Percentiles rank a stretch among this genome's conserved stretches.
These are phyloP conservation scores for Trypanosoma caninum DNA, from an alignment of 208 protist species.

Conservation along the genomic window DNA sequence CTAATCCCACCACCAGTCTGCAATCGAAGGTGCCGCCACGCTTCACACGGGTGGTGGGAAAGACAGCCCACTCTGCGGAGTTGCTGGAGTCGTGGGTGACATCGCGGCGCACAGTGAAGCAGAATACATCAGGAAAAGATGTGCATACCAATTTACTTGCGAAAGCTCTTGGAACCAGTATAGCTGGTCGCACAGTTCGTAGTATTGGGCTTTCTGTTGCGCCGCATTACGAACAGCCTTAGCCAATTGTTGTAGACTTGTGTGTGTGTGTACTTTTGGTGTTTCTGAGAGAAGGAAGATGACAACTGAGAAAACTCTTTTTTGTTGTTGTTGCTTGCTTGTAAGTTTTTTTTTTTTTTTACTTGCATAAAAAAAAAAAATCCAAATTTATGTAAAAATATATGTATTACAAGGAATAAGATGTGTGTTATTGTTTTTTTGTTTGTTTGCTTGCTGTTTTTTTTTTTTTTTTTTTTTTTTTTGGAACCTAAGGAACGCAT, in stretches of 20 bases:
- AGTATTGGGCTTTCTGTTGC: conserved; percentile 1
- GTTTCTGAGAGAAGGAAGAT: no score
- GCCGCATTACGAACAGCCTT: conserved; percentile 7
- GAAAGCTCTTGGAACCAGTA: conserved; percentile 7
- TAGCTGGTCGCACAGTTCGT: background rate
- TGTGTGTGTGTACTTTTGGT: background rate
- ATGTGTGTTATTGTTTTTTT: background rate
- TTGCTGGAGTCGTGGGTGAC: conserved; percentile 8
- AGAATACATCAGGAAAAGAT: background rate
- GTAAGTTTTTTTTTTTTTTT: background rate
- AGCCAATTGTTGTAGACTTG: no score
- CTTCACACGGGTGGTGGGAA: background rate
- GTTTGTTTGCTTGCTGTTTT: background rate
- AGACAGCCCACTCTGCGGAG: background rate
- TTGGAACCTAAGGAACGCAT: background rate
- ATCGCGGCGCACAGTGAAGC: background rate
- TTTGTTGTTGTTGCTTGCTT: conserved; percentile 14
- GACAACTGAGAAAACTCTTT: conserved; percentile 2
- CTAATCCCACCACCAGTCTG: no score
- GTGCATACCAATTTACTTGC: conserved; percentile 6
- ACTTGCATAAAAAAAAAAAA: background rate
- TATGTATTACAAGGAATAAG: background rate
- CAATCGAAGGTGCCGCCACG: background rate
- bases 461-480: background rate
- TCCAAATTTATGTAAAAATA: background rate